A percentile compares a stretch with the other conserved stretches of the same genome.
Conservation (phyloP, 2,329 filamentous ascomycete genomes). For the Setomelanomma holmii region DNA sequence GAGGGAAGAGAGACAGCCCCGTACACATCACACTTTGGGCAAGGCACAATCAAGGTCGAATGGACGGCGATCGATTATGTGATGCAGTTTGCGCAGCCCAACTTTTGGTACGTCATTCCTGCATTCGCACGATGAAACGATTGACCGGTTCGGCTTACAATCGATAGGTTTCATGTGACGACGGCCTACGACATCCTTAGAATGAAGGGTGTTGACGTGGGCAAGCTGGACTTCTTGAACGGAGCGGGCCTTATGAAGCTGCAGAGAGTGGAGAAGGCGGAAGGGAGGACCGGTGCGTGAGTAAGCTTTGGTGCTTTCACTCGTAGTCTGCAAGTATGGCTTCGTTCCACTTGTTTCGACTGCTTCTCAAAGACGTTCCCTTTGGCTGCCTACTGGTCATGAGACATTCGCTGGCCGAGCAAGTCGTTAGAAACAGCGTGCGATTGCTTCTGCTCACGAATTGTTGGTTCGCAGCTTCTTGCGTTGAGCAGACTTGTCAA, state of each 20-base stretch:
- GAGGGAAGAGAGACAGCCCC: conserved; percentile 53
- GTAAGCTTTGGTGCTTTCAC: no score
- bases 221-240: conserved; percentile 65
- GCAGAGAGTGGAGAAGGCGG: not conserved
- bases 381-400: no score
- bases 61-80: conserved; percentile 58
- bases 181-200: conserved; percentile 68
- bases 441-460: no score
- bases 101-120: conserved; percentile 61
- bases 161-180: conserved; percentile 63
- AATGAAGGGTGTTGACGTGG: conserved; percentile 66
- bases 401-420: no score
- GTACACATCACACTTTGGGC: conserved; percentile 43
- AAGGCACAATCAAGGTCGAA: conserved; percentile 40
- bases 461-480: no score
- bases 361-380: no score
- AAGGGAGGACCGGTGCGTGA: no score
- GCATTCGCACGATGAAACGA: not conserved
- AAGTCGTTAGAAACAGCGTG: no score
- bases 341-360: no score
- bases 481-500: not conserved
- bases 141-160: not conserved
- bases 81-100: conserved; percentile 60
- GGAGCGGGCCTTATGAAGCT: conserved; percentile 22
- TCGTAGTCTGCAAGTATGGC: no score